A percentile compares a stretch with the other conserved stretches of the same genome.
These are phyloP conservation scores for Passiflora organensis DNA, from an alignment of 345 rosid genomes.

Conservation along the genomic window DNA sequence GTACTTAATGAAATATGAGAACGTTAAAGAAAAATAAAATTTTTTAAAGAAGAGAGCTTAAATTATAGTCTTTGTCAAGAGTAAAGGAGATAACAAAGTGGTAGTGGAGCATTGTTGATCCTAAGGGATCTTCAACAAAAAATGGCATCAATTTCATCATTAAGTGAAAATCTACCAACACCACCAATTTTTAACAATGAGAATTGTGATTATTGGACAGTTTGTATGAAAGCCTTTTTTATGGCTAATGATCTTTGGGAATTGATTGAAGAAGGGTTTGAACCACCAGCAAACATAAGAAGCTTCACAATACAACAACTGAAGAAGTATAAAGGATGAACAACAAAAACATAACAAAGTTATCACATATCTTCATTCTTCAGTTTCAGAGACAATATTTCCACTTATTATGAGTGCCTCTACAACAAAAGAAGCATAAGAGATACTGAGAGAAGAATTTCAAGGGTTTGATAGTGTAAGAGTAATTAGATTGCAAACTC, in stretches of 20 bases:
- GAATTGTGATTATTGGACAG: background rate
- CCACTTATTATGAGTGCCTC: background rate
- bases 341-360: background rate
- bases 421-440: background rate
- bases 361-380: background rate
- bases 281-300: background rate
- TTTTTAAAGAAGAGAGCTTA: too few species aligned
- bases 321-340: background rate
- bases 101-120: too few species aligned
- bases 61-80: too few species aligned
- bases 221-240: background rate
- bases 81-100: too few species aligned
- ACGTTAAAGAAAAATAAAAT: too few species aligned
- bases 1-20: too few species aligned
- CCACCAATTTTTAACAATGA: background rate
- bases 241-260: background rate
- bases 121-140: too few species aligned
- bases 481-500: background rate
- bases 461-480: background rate
- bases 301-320: background rate
- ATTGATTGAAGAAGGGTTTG: background rate
- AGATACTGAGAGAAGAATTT: background rate
- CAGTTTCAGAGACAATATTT: background rate
- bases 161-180: background rate
- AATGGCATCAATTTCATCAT: too few species aligned